A percentile compares a stretch with the other conserved stretches of the same genome.
Conservation (phyloP, 1,139 yeast species). For the Blastobotrys persicus region DNA sequence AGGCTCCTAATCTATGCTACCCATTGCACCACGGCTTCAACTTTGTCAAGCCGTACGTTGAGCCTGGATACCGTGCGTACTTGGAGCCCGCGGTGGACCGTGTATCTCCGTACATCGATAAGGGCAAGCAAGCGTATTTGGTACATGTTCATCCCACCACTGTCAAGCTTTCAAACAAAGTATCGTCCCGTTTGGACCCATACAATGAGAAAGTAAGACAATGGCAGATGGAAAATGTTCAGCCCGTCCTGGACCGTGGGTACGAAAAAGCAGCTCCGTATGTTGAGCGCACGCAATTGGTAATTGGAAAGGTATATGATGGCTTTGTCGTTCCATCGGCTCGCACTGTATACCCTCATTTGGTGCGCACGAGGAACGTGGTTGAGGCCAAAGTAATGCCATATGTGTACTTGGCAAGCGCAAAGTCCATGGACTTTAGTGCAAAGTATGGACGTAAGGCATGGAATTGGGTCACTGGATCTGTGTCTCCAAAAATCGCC, state of each 20-base stretch:
- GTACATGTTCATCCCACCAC: conserved; percentile 24
- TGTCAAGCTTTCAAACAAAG: conserved; percentile 9
- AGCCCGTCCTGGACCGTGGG: conserved; percentile 5
- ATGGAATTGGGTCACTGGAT: conserved; percentile 21
- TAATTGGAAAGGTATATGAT: conserved; percentile 9
- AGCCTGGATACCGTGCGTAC: conserved; percentile 24
- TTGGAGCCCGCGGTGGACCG: conserved; percentile 26
- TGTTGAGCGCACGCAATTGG: conserved; percentile 11
- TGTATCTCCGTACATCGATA: conserved; percentile 24
- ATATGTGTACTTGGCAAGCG: conserved; percentile 12
- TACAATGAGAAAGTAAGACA: conserved; percentile 16
- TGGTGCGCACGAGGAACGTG: conserved; percentile 15
- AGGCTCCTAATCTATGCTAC: conserved; percentile 26
- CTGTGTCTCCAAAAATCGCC: conserved; percentile 24
- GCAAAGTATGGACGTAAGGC: conserved; percentile 10
- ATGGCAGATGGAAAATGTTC: conserved; percentile 17
- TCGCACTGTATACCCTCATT: conserved; percentile 13
- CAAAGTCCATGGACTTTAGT: background rate
- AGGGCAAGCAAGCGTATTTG: conserved; percentile 21
- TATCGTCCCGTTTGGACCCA: conserved; percentile 18
- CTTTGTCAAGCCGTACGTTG: conserved; percentile 21
- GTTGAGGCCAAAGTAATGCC: conserved; percentile 16
- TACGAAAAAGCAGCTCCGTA: conserved; percentile 16
- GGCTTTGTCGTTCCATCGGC: conserved; percentile 19
- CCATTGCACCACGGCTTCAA: conserved; percentile 25